Conservation (phyloP, 2,329 filamentous ascomycete species). For the Exophiala sp. region DNA sequence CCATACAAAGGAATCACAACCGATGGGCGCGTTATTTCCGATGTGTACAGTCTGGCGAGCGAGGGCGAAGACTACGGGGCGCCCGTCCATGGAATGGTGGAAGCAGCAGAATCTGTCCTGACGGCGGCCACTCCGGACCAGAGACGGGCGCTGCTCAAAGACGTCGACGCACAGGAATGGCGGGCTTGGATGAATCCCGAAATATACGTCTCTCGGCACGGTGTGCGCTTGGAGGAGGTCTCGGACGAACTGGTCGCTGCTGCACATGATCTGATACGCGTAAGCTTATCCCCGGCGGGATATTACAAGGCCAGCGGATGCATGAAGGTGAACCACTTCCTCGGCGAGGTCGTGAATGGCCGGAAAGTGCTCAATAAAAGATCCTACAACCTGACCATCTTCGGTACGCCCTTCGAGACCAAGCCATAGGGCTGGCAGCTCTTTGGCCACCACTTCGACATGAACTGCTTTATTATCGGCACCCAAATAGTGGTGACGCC, state of each 20-base stretch:
- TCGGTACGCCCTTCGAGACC: conserved; percentile 2
- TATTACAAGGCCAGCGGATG: conserved; percentile 2
- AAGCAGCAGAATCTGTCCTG: not conserved
- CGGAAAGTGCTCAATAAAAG: not conserved
- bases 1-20: conserved; percentile 8
- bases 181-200: conserved; percentile 5
- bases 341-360: conserved; percentile 4
- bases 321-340: conserved; percentile 8
- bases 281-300: not conserved
- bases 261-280: not conserved
- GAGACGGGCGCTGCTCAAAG: not conserved
- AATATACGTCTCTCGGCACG: not conserved
- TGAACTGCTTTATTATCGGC: conserved; percentile 6
- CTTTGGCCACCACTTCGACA: conserved; percentile 10
- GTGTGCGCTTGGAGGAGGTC: conserved; percentile 3
- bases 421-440: conserved; percentile 14
- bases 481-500: conserved; percentile 14
- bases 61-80: not conserved
- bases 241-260: not conserved
- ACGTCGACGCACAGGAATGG: not conserved
- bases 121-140: not conserved
- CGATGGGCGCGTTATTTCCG: not conserved
- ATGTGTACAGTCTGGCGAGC: not conserved
- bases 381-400: conserved; percentile 7
- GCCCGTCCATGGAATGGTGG: not conserved